phyloP scores from a whole-genome alignment of 2,329 filamentous ascomycete species.

The Grosmannia clavigera region DNA sequence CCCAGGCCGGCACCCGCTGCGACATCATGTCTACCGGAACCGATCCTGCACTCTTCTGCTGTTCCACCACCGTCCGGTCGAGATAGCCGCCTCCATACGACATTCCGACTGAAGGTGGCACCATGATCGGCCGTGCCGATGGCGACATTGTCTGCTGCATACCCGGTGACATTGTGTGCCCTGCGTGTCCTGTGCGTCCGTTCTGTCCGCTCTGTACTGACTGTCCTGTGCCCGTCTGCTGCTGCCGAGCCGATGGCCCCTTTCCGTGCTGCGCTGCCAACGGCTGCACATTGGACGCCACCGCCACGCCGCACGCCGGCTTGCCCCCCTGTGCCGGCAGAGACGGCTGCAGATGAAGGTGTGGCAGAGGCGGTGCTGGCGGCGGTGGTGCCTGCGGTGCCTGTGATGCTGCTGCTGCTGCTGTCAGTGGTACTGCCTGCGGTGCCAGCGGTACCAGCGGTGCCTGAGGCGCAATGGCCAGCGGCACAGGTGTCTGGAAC shows the following conservation, averaged over 20 bases:
- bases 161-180: not conserved
- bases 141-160: not conserved
- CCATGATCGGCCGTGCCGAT: constrained; percentile 23
- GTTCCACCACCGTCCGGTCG: constrained; percentile 6
- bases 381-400: constrained; percentile 7
- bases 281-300: not conserved
- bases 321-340: not conserved
- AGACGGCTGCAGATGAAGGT: not conserved
- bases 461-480: constrained; percentile 20
- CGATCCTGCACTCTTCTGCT: not conserved
- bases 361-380: not conserved
- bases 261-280: not conserved
- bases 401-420: not conserved
- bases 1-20: constrained; percentile 10
- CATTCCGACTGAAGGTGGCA: constrained; percentile 21
- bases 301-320: not conserved
- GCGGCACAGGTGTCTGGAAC: constrained; percentile 15
- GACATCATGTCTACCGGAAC: not conserved
- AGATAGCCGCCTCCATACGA: constrained; percentile 8
- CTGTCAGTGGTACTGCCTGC: not conserved
- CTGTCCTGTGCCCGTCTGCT: not conserved
- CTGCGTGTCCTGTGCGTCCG: too few species aligned
- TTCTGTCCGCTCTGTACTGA: not conserved
- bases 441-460: constrained; percentile 13
- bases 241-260: not conserved